Conservation (phyloP, 163 green algal species). For the Scenedesmus sp. region DNA sequence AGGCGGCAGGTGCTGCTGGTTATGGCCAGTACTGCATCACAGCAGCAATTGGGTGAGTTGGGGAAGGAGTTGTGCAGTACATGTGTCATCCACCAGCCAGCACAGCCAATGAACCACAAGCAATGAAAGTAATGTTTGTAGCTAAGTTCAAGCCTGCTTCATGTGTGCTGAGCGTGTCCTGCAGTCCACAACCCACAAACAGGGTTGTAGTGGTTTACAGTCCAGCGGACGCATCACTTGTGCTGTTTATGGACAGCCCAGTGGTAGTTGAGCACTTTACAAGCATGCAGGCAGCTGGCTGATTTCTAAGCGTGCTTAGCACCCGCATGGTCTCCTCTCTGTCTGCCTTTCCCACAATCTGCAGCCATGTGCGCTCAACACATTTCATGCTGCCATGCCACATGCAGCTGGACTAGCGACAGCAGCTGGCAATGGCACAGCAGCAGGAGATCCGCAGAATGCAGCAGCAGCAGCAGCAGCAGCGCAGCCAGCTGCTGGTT, state of each 20-base stretch:
- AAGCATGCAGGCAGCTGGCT: neutral
- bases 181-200: too few relatives aligned
- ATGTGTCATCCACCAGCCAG: neutral
- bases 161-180: too few relatives aligned
- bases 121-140: neutral
- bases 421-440: slow-evolving; percentile 12
- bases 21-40: neutral
- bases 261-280: neutral
- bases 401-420: slow-evolving; percentile 8
- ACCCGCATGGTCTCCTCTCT: neutral
- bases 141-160: too few relatives aligned
- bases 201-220: neutral
- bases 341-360: neutral
- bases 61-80: neutral
- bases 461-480: slow-evolving; percentile 22
- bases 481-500: slow-evolving; percentile 65
- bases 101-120: neutral
- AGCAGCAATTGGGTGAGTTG: slow-evolving; percentile 34
- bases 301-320: neutral
- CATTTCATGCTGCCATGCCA: neutral
- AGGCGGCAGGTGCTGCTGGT: slow-evolving; percentile 2
- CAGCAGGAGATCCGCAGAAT: neutral
- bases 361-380: neutral
- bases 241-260: neutral
- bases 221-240: neutral